Base-by-base conservation (phyloP, 1,284 basidiomycete genomes). In the Ceratobasidium sp. region DNA sequence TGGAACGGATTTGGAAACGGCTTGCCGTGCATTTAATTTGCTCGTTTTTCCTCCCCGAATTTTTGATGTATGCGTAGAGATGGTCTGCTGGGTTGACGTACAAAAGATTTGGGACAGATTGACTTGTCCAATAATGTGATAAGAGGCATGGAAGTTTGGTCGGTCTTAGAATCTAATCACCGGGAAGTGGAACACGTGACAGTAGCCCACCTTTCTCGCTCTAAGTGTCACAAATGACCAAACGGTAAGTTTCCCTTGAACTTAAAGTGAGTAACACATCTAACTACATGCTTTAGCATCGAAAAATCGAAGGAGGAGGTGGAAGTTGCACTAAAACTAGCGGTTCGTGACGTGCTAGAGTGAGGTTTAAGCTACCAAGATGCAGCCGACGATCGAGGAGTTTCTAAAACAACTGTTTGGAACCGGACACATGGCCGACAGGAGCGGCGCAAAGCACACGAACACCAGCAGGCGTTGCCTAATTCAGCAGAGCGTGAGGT, bases 141-240 rank as follows among this genome's bases (percentile, higher is more conserved):
- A 58, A 2, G 30, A 5, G 1, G 30, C 11, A 23, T 38, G 8
- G 18, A 58, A 18, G 30, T 41, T 58, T 16, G 3, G 41, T 9
- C 23, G 9, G 11, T 11, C 3, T 30, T 41, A 18, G 16, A n/a
- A n/a, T 21, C n/a, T 11, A n/a, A 21, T n/a, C 11, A 58, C 55
- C 32, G 16, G 55, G 55, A 58, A 58, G 55, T 58, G 55, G 55
- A 38, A 58, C 55, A 41, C 35, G 32, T 58, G 55, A 41, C 21
- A 21, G 2, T 30, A 28, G 2, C 30, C n/a, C 23, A 18, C 16
- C 11, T 30, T 21, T 18, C 35, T 58, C 41, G 11, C 35, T 38
- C 11, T n/a, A n/a, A n/a, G n/a, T n/a, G n/a, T n/a, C n/a, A n/a
- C 9, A 41, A 58, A 58, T 57, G 54, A 7, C 54, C 7, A 35